Base-by-base conservation (phyloP, 257 asterid genomes). In the Anisodus acutangulus region DNA sequence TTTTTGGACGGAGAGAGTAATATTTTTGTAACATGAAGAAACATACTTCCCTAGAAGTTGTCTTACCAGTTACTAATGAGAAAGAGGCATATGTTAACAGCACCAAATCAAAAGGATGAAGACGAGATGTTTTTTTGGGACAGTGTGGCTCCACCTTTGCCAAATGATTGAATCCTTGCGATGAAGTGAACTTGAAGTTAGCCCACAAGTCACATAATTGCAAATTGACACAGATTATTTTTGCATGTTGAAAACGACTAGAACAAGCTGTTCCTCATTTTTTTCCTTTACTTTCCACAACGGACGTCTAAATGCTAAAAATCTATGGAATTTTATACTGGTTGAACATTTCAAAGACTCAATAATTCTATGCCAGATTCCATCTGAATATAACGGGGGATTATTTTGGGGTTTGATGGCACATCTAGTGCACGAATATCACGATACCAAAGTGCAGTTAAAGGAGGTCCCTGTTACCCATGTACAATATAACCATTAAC, bases 221-320 rank as follows among this genome's bases (percentile, higher is more conserved):
- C 81, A 76, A 12, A 76, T 76, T 76, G 81, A 76, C 63, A 6
- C 1, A 76, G 63, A 76, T 76, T 47, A 47, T 49, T 51, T 76
- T 51, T 26, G 47, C 81, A 76, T 0, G 81, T 76, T 51, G 47
- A 51, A 51, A 22, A 13, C 22, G 81, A 51, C 47, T 6, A 12
- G 8, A 53, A 76, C 47, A 47, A 47, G 41, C n/a, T 47, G 6
- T 49, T 74, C 6, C 19, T 47, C 60, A 43, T 19, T 10, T 74
- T 47, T 1, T 47, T 22, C 3, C 55, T 26, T 22, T 51, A 76
- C 12, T 76, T 74, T 10, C 81, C 15, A 26, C 58, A 2, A 51
- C 3, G 2, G 4, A 22, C 22, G 19, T 49, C 81, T 1, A 51
- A 22, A 4, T 22, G 3, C 45, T 7, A 2, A 15, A 72, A 76